Conservation (phyloP, 352 stramenopile genomes). For the Pythium aristosporum region DNA sequence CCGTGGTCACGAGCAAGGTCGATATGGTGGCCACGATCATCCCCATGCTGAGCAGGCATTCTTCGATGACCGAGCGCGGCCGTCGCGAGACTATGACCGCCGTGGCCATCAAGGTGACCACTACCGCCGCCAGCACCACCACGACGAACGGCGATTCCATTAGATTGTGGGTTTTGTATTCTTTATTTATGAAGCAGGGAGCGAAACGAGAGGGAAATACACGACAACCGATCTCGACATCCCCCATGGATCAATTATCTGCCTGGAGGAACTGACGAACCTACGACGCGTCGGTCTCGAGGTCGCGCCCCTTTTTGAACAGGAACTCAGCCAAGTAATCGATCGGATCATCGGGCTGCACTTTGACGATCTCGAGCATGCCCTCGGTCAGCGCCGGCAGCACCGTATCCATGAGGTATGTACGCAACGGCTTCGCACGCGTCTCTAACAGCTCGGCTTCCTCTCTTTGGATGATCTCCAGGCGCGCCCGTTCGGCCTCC, state of each 20-base stretch:
- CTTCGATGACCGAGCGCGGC: not conserved
- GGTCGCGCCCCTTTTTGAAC: conserved; percentile 72
- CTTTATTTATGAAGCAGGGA: conserved; percentile 21
- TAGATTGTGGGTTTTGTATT: conserved; percentile 11
- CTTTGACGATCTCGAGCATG: conserved; percentile 87
- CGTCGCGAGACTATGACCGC: conserved; percentile 3
- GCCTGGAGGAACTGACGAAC: not conserved
- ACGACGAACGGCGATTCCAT: conserved; percentile 7
- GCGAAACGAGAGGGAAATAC: conserved; percentile 7
- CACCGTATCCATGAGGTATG: conserved; percentile 85
- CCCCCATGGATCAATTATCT: too few species aligned
- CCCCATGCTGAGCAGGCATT: not conserved
- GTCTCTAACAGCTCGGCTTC: conserved; percentile 79
- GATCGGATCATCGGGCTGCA: conserved; percentile 83
- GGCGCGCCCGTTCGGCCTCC: conserved; percentile 53
- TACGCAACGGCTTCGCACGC: conserved; percentile 73
- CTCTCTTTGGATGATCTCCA: conserved; percentile 75
- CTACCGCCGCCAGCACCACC: conserved; percentile 2
- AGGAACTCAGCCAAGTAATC: conserved; percentile 88
- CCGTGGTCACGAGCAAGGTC: not conserved
- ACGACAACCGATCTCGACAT: conserved; percentile 1
- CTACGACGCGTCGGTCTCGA: conserved; percentile 32
- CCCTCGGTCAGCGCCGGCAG: conserved; percentile 81
- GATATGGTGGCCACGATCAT: conserved; percentile 1
- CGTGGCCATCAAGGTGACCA: conserved; percentile 4